Evolutionary conservation across 176 grass and related monocot species (phyloP).

Genomic region (Phoenix dactylifera): DNA sequence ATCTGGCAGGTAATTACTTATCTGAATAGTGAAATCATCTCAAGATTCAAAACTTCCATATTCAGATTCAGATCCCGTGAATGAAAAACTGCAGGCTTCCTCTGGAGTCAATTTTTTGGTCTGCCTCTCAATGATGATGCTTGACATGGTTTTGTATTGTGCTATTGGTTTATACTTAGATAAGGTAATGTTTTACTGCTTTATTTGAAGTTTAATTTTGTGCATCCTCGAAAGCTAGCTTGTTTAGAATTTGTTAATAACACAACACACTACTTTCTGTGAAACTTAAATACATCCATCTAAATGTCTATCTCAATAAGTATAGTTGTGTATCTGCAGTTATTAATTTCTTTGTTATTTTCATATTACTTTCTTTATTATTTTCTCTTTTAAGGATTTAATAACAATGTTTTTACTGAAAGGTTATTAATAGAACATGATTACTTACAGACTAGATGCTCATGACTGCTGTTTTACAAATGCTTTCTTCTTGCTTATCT

Average conservation of each 20-base stretch:
- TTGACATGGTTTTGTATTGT: slow-evolving; percentile 32
- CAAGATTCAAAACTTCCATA: background rate
- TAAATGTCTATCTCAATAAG: background rate
- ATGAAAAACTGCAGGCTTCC: slow-evolving; percentile 23
- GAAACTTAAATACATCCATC: background rate
- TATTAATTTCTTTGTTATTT: background rate
- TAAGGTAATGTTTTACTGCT: slow-evolving; percentile 31
- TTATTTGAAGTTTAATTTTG: background rate
- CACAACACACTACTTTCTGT: background rate
- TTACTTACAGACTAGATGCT: no score
- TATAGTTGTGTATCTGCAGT: background rate
- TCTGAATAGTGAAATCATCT: no score
- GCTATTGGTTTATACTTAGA: slow-evolving; percentile 33
- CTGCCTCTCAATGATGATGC: slow-evolving; percentile 35
- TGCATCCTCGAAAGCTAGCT: no score
- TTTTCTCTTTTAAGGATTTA: background rate
- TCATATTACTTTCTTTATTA: background rate
- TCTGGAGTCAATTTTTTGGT: slow-evolving; percentile 43
- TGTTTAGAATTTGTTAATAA: no score
- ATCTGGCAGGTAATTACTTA: slow-evolving; percentile 35
- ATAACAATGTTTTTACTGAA: no score
- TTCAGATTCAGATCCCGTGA: slow-evolving; percentile 10
- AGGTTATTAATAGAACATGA: no score
- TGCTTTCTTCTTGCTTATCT: no score
- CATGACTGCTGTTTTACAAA: no score